phyloP scores from a whole-genome alignment of 768 basidiomycete species.

The Tulasnella sp. region DNA sequence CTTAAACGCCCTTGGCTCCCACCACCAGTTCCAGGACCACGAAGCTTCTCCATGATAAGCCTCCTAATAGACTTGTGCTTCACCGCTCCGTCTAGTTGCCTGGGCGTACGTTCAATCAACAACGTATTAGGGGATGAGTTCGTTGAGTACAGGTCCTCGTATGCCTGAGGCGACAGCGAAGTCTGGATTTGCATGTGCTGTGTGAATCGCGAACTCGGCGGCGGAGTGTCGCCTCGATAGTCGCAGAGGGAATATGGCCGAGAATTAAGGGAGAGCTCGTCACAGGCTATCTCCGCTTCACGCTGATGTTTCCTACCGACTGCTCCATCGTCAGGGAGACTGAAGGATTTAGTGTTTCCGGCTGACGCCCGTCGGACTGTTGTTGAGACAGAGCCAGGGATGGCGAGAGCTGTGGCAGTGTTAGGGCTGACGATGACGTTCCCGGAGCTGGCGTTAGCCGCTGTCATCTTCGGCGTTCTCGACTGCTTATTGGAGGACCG shows the following conservation, averaged over 20 bases:
- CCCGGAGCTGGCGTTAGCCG: too few species aligned
- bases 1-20: too few species aligned
- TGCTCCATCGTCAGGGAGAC: too few species aligned
- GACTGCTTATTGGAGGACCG: too few species aligned
- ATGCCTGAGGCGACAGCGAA: background rate
- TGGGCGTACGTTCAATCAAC: background rate
- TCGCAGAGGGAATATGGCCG: background rate
- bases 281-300: background rate
- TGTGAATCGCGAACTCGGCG: background rate
- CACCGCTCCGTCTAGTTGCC: background rate
- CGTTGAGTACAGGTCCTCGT: background rate
- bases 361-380: too few species aligned
- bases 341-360: too few species aligned
- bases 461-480: too few species aligned
- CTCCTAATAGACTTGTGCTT: slow-evolving; percentile 8
- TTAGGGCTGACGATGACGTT: too few species aligned
- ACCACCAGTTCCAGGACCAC: too few species aligned
- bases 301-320: background rate
- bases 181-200: background rate
- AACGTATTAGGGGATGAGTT: background rate
- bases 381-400: too few species aligned
- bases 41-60: background rate
- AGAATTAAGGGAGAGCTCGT: background rate
- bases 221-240: background rate
- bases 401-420: too few species aligned